Percentiles rank a stretch among this genome's conserved stretches.
phyloP scores from a whole-genome alignment of 495 filamentous ascomycete genomes.

The Penicillium flavigenum region DNA sequence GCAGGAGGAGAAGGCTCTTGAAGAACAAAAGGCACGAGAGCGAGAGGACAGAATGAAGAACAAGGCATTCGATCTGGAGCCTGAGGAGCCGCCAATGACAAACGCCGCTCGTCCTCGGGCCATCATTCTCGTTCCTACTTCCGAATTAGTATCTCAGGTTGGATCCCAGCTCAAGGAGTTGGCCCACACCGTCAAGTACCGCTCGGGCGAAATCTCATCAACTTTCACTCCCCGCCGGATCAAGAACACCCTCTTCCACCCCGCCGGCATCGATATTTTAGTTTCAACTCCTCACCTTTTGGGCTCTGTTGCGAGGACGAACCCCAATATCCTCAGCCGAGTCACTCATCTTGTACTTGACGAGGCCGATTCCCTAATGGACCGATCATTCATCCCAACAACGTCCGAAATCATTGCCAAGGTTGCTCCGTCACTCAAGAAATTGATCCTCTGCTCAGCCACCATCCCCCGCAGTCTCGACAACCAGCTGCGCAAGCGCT shows the following conservation, averaged over 20 bases:
- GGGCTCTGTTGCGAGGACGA: slow-evolving; percentile 75
- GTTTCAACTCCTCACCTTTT: slow-evolving; percentile 88
- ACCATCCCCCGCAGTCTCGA: slow-evolving; percentile 91
- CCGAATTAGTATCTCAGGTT: slow-evolving; percentile 90
- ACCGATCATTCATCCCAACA: slow-evolving; percentile 81
- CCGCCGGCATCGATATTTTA: slow-evolving; percentile 79
- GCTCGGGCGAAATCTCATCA: slow-evolving; percentile 75
- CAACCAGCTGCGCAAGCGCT: slow-evolving; percentile 71
- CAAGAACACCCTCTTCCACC: slow-evolving; percentile 77
- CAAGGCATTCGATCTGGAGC: slow-evolving; percentile 52
- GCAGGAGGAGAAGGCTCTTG: slow-evolving; percentile 51
- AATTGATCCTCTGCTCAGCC: slow-evolving; percentile 93
- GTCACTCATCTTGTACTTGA: slow-evolving; percentile 87
- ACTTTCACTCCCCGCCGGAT: slow-evolving; percentile 74
- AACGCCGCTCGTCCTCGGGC: slow-evolving; percentile 76
- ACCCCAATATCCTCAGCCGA: slow-evolving; percentile 84
- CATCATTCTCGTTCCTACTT: slow-evolving; percentile 88
- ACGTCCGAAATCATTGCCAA: slow-evolving; percentile 80
- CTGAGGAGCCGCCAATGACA: slow-evolving; percentile 52
- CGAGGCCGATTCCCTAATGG: slow-evolving; percentile 93
- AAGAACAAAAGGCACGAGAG: slow-evolving; percentile 48
- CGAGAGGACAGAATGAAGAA: slow-evolving; percentile 51
- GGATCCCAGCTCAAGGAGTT: slow-evolving; percentile 73
- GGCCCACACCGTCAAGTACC: slow-evolving; percentile 79
- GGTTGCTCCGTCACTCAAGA: slow-evolving; percentile 70